Base-by-base conservation (phyloP, 768 basidiomycete species). In the Lentinus brumalis region DNA sequence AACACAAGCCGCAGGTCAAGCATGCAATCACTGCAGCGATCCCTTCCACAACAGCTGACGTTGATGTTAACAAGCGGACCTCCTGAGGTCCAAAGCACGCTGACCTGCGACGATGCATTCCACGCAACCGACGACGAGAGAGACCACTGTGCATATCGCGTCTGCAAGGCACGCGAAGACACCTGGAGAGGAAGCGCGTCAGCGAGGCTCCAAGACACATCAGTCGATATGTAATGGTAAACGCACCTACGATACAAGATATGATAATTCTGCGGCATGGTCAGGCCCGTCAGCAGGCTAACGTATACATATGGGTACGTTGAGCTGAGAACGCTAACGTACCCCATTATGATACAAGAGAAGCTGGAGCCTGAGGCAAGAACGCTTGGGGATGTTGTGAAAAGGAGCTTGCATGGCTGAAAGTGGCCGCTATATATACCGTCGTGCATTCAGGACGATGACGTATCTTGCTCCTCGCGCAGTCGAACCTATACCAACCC, bases 81-180 rank as follows among this genome's bases (percentile, higher is more conserved):
- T 35, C 7, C 6, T 35, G 35, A 3, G 11, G 3, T 11, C 6
- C 35, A 35, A 35, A 35, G 6, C 11, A 11, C 10, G 56, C 61
- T 18, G 32, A 63, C 65, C 30, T 7, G 47, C 39, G 46, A 63
- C 55, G 46, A 66, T 30, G 32, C 59, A 63, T 30, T 50, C 62
- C 9, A 66, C 9, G 47, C 62, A 66, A 5, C 56, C 65, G 4
- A 62, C 56, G 16, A 66, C 30, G 4, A 41, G 31, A 16, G 38
- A 40, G 5, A 59, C 53, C 10, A 63, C 62, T 14, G 62, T 26
- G 50, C 63, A 55, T 11, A 66, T 35, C 29, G 59, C 59, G 26
- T 56, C 65, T 18, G 56, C 62, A 49, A 66, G 60, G 57, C 65
- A 66, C 26, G 49, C 62, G 50, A 66, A 61, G 18, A 63, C 47